phyloP scores from a whole-genome alignment of 1,139 yeast genomes.

The Scheffersomyces insectosa region DNA sequence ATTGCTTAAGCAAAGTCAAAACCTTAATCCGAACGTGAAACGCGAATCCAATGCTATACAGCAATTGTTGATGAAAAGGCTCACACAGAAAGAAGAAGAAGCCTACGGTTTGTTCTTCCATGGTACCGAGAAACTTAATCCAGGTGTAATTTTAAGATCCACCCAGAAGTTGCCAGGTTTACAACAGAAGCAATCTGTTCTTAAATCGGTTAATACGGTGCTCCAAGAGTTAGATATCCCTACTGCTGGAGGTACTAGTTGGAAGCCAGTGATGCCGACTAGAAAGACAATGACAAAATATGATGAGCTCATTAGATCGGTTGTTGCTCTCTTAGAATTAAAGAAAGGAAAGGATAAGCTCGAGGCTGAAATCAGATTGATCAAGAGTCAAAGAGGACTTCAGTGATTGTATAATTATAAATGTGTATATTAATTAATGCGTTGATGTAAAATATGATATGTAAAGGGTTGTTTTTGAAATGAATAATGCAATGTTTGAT shows the following conservation, averaged over 20 bases:
- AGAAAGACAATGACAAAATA: constrained; percentile 75
- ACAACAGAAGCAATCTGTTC: constrained; percentile 59
- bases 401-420: constrained; percentile 14
- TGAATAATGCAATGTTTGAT: background rate
- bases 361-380: constrained; percentile 72
- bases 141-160: constrained; percentile 82
- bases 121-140: constrained; percentile 66
- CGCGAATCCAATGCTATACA: constrained; percentile 43
- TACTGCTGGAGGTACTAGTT: constrained; percentile 54
- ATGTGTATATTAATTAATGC: background rate
- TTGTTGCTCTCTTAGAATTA: constrained; percentile 74
- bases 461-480: constrained; percentile 1
- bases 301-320: constrained; percentile 73
- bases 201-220: constrained; percentile 70
- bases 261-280: constrained; percentile 88
- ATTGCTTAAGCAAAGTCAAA: constrained; percentile 38
- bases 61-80: constrained; percentile 51
- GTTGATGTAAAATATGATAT: background rate
- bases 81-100: constrained; percentile 78
- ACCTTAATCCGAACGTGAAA: constrained; percentile 24
- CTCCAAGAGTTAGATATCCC: constrained; percentile 78
- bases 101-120: constrained; percentile 85
- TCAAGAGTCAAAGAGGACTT: constrained; percentile 49
- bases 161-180: constrained; percentile 50
- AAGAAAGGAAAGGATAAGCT: constrained; percentile 87